Percentiles rank a stretch among this genome's conserved stretches.
Evolutionary conservation across 441 rosid species (phyloP).

Genomic region (Jatropha podagrica): DNA sequence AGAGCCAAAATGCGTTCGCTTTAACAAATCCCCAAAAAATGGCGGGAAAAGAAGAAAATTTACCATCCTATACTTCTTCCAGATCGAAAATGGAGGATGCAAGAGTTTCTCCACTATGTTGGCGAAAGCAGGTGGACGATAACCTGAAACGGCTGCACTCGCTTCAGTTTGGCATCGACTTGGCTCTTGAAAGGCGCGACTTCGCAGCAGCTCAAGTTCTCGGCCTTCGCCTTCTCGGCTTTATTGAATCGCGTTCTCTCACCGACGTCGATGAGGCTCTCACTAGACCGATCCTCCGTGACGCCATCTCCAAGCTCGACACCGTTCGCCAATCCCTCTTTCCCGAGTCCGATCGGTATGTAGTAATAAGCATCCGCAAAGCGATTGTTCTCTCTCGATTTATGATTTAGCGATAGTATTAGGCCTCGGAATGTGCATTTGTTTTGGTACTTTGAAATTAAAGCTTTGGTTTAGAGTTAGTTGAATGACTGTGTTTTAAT

Average conservation of each 20-base stretch:
- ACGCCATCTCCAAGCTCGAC: constrained; percentile 63
- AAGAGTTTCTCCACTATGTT: constrained; percentile 28
- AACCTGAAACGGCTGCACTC: constrained; percentile 89
- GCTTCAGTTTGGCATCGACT: constrained; percentile 73
- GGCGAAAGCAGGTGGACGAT: constrained; percentile 78
- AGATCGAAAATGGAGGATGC: constrained; percentile 32
- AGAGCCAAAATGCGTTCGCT: background rate
- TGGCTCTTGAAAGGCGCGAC: constrained; percentile 64
- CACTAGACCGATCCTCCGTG: constrained; percentile 63
- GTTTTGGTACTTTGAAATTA: background rate
- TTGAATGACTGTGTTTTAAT: background rate
- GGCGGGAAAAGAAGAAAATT: constrained; percentile 57
- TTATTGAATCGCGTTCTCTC: constrained; percentile 72
- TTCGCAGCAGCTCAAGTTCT: constrained; percentile 68
- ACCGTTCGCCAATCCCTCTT: constrained; percentile 55
- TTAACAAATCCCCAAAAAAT: constrained; percentile 9
- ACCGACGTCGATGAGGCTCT: constrained; percentile 53
- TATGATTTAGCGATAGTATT: background rate
- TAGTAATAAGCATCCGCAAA: background rate
- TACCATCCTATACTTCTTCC: constrained; percentile 24
- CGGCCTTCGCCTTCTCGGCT: constrained; percentile 84
- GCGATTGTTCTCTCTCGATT: background rate
- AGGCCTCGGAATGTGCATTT: background rate
- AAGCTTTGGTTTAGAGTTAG: background rate
- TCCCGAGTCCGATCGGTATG: constrained; percentile 76